Conservation (phyloP, 2,329 filamentous ascomycete genomes). For the Gliomastix tumulicola region DNA sequence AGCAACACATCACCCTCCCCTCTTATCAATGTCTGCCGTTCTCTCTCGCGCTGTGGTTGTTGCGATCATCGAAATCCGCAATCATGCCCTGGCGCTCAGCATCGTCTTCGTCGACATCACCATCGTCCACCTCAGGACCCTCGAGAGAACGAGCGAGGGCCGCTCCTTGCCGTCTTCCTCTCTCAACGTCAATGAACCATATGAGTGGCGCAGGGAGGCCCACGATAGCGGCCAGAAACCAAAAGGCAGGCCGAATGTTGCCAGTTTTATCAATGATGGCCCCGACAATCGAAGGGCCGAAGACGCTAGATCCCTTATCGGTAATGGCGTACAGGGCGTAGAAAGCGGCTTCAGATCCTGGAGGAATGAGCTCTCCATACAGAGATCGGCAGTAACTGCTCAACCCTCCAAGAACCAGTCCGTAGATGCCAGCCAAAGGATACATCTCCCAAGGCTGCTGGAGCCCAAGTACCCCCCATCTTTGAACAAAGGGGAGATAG, state of each 20-base stretch:
- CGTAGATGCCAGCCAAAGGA: constrained; percentile 81
- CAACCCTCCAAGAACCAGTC: constrained; percentile 87
- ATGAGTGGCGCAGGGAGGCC: constrained; percentile 79
- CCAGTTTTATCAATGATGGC: constrained; percentile 81
- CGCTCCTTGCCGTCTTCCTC: constrained; percentile 63
- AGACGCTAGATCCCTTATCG: constrained; percentile 90
- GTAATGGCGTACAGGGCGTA: constrained; percentile 97
- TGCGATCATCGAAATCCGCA: constrained; percentile 13
- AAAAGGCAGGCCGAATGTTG: constrained; percentile 80
- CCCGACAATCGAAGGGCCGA: constrained; percentile 90
- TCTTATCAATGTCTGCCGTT: too few relatives aligned
- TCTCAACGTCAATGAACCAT: constrained; percentile 76
- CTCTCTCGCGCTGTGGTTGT: too few relatives aligned
- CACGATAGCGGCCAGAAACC: constrained; percentile 82
- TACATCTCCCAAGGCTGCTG: constrained; percentile 98
- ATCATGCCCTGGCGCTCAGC: constrained; percentile 18
- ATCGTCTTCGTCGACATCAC: constrained; percentile 9
- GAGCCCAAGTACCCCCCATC: constrained; percentile 73
- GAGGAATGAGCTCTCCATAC: constrained; percentile 89
- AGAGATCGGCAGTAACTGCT: constrained; percentile 88
- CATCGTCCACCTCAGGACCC: constrained; percentile 31
- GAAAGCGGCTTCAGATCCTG: constrained; percentile 90
- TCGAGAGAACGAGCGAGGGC: constrained; percentile 56
- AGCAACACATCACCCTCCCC: too few relatives aligned
- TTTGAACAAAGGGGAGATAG: constrained; percentile 72